Conservation (phyloP, 768 basidiomycete genomes). For the Boletus sp. region DNA sequence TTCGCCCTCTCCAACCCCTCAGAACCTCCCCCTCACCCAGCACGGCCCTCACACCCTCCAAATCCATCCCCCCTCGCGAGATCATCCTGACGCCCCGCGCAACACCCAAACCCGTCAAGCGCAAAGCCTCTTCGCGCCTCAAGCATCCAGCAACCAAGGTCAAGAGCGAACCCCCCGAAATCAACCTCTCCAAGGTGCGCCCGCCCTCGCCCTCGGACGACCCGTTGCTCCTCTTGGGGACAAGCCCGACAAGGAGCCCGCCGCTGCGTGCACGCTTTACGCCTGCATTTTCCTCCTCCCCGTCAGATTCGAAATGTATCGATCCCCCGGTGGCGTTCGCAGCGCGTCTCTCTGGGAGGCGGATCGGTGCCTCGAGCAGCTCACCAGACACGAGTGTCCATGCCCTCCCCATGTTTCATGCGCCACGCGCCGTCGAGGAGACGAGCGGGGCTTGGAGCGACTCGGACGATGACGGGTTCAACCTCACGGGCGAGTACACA, state of each 20-base stretch:
- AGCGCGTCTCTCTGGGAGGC: constrained; percentile 17
- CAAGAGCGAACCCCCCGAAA: constrained; percentile 66
- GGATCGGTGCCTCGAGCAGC: not conserved
- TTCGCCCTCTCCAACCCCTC: constrained; percentile 15
- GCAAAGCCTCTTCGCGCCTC: constrained; percentile 27
- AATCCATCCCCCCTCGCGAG: constrained; percentile 70
- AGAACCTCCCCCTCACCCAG: constrained; percentile 29
- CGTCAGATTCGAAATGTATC: constrained; percentile 8
- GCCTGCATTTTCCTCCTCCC: constrained; percentile 35
- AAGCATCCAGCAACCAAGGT: constrained; percentile 26
- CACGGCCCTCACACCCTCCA: constrained; percentile 34
- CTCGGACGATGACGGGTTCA: constrained; percentile 31
- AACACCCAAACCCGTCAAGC: constrained; percentile 38
- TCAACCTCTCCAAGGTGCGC: constrained; percentile 56
- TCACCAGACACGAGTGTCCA: not conserved
- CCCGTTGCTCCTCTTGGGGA: constrained; percentile 57
- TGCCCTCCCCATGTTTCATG: constrained; percentile 19
- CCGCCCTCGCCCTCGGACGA: constrained; percentile 77
- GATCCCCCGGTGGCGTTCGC: constrained; percentile 15
- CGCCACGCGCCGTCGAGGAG: constrained; percentile 1
- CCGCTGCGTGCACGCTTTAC: constrained; percentile 35
- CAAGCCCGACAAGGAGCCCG: constrained; percentile 31
- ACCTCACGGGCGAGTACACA: constrained; percentile 59
- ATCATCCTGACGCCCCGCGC: constrained; percentile 42
- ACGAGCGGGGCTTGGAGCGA: constrained; percentile 24